Base-by-base conservation (phyloP, 2,329 filamentous ascomycete species). In the Arthrocladium fulminans region DNA sequence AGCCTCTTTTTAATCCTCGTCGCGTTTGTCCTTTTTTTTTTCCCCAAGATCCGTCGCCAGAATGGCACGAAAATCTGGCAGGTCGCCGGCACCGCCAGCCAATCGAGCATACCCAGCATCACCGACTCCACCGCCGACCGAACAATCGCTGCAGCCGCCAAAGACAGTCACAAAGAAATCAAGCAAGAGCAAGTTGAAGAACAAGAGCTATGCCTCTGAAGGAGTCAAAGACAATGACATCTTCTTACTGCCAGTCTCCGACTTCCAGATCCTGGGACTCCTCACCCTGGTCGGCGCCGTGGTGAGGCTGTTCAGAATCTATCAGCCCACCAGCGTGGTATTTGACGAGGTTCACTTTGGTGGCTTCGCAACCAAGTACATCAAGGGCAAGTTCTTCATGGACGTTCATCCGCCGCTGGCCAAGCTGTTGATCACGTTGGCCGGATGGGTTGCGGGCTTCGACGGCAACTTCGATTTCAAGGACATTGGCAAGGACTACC, bases 341-440 rank as follows among this genome's bases (percentile, higher is more conserved):
- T 98, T 98, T 66, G 92, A 98, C 68, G 92, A 98, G 73, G 92
- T 98, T 67, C 92, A 98, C 71, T 98, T 98, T 67, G 92, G 92
- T 66, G 92, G 92, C 42, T 98, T 98, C 65, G 92, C 92, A 56
- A 88, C 86, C 60, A 98, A 98, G 70, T 98, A 98, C 69, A 97
- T 98, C 77, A 97, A 98, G 75, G 92, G 92, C 63, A 84, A 78
- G 66, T 98, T 98, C 78, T 98, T 98, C 69, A 98, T 98, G 92
- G 92, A 98, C 65, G 92, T 98, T n/a, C 92, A 98, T 65, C 92
- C 92, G 25, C 92, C 92, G 39, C 77, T 98, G 52, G 92, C 92
- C 57, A 98, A 98, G 74, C 80, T 98, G 65, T 81, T 98, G 58
- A 90, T 98, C 61, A 94, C 92, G 45, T 79, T 98, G 52, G 88